phyloP scores from a whole-genome alignment of 345 rosid genomes.

The Eucalyptus regnans region DNA sequence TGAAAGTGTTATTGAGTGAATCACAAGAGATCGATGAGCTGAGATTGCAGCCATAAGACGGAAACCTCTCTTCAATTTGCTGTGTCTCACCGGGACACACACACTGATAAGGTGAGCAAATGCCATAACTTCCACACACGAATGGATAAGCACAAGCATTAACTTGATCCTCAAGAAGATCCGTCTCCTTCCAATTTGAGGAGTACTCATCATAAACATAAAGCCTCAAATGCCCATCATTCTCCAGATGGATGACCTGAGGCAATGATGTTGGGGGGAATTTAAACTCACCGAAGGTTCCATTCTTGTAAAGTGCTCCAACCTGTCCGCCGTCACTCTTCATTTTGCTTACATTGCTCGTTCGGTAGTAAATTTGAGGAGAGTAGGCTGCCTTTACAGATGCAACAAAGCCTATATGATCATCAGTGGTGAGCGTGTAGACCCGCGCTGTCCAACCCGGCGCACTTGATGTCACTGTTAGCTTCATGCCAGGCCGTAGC shows the following conservation, averaged over 20 bases:
- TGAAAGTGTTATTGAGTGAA: background rate
- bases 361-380: background rate
- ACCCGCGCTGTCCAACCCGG: fast-evolving
- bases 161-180: background rate
- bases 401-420: background rate
- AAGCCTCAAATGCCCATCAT: fast-evolving
- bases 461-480: fast-evolving
- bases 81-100: background rate
- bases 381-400: background rate
- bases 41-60: background rate
- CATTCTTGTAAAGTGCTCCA: background rate
- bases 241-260: fast-evolving
- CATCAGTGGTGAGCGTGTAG: background rate
- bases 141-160: background rate
- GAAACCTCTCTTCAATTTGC: background rate
- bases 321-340: background rate
- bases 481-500: background rate
- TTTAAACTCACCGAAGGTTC: background rate
- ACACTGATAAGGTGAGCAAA: background rate
- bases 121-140: background rate
- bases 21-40: background rate
- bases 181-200: background rate
- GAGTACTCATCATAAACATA: background rate
- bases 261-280: background rate
- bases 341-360: fast-evolving